A percentile compares a stretch with the other conserved stretches of the same genome.
These are phyloP conservation scores for Keithomyces neogunnii DNA, from an alignment of 2,329 filamentous ascomycete species.

Conservation along the genomic window DNA sequence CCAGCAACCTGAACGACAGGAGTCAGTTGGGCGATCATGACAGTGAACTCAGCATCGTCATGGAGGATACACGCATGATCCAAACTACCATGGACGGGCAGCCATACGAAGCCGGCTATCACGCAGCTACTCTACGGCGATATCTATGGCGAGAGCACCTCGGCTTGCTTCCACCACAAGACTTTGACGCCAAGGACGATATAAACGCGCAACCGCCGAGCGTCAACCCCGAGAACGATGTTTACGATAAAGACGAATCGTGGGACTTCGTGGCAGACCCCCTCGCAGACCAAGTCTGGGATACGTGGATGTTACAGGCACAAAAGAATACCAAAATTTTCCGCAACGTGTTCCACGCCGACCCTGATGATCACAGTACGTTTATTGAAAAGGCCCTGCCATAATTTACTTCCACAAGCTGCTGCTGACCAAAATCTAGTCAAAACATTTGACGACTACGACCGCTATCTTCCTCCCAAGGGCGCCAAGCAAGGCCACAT, in stretches of 20 bases:
- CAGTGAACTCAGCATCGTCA: conserved; percentile 81
- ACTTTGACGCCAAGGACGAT: conserved; percentile 57
- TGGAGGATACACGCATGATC: conserved; percentile 71
- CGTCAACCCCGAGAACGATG: conserved; percentile 57
- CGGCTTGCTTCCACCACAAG: conserved; percentile 68
- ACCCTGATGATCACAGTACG: conserved; percentile 77
- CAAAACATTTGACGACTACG: conserved; percentile 84
- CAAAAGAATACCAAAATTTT: conserved; percentile 67
- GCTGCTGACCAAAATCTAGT: conserved; percentile 34
- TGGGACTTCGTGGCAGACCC: conserved; percentile 65
- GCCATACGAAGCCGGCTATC: conserved; percentile 68
- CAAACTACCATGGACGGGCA: conserved; percentile 70
- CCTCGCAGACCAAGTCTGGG: conserved; percentile 56
- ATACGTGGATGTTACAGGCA: conserved; percentile 61
- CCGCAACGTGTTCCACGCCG: conserved; percentile 74
- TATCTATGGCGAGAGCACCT: conserved; percentile 89
- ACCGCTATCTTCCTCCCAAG: conserved; percentile 62
- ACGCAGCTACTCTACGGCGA: conserved; percentile 71
- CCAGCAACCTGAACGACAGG: conserved; percentile 87
- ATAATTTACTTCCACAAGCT: background rate
- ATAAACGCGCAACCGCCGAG: conserved; percentile 66
- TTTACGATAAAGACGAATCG: conserved; percentile 48
- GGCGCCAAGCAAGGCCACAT: conserved; percentile 77
- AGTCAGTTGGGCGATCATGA: conserved; percentile 83
- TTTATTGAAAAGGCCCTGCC: background rate